Evolutionary conservation across 805 yeast genomes (phyloP).

Genomic region (Starmerella potacharoeniae): DNA sequence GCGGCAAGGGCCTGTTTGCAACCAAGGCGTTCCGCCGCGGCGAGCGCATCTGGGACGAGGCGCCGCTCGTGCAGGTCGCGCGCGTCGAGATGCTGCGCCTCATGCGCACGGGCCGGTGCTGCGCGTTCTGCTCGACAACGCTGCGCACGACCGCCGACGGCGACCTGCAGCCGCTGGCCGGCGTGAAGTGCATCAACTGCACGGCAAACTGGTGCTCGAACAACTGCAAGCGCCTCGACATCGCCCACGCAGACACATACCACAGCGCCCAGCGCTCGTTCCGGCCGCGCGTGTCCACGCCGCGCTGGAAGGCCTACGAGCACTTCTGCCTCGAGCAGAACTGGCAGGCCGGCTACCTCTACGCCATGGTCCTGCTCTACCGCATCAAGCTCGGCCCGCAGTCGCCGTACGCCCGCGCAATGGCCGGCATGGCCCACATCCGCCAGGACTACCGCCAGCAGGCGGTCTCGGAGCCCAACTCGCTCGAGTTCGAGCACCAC

Average conservation of each 20-base stretch:
- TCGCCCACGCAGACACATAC: constrained; percentile 44
- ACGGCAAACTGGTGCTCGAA: constrained; percentile 60
- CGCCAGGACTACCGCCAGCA: constrained; percentile 54
- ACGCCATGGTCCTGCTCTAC: constrained; percentile 45
- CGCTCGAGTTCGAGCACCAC: constrained; percentile 32
- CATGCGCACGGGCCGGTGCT: constrained; percentile 51
- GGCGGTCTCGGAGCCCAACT: constrained; percentile 34
- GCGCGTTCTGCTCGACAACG: constrained; percentile 59
- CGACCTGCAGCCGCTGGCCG: constrained; percentile 19
- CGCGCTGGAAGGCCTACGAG: constrained; percentile 43
- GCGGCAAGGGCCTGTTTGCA: constrained; percentile 56
- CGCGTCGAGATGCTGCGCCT: constrained; percentile 54
- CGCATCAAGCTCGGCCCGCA: constrained; percentile 15
- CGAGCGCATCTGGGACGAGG: constrained; percentile 50
- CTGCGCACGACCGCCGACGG: constrained; percentile 27
- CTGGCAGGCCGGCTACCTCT: constrained; percentile 59
- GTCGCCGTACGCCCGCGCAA: constrained; percentile 30
- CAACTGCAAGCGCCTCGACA: constrained; percentile 45
- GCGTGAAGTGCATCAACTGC: constrained; percentile 46
- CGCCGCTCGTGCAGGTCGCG: constrained; percentile 50
- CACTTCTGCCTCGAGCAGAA: constrained; percentile 51
- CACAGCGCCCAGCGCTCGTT: constrained; percentile 37
- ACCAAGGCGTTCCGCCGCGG: constrained; percentile 38
- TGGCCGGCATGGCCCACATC: constrained; percentile 55
- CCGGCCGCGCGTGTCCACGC: constrained; percentile 24